Base-by-base conservation (phyloP, 306 rosid species). In the Albizia julibrissin region DNA sequence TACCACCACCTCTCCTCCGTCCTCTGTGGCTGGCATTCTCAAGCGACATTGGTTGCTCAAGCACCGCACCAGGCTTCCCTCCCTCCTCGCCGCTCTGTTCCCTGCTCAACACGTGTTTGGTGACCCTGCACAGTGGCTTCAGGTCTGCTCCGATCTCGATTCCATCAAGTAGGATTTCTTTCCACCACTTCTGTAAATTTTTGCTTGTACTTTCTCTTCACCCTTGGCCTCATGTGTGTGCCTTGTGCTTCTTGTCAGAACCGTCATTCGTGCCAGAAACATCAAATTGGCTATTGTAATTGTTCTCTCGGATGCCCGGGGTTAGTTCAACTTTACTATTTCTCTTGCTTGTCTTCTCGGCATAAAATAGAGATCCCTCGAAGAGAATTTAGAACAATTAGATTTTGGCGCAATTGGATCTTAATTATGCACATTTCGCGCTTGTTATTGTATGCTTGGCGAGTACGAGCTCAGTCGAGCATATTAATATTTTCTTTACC, bases 71-170 rank as follows among this genome's bases (percentile, higher is more conserved):
- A 93, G 85, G 80, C 52, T 88, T 34, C 98, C 98, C 49, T 58
- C 99, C 62, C 92, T 92, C 31, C 76, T 93, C 34, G 94, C 93
- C 64, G 90, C 89, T 0, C 87, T 95, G 21, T 88, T 93, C 82
- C 85, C 91, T 19, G 84, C 92, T 0, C 84, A 86, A 24, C 92
- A 89, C 56, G 87, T 95, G 59, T 85, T 90, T 12, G 96, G 92
- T 6, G 99, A 95, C 79, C 97, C 99, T 19, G 88, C 92, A 21
- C 97, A 86, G 79, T 93, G 97, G 98, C 97, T 89, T 58, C 93
- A 88, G 58, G 89, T 95, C 88, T 95, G 97, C 91, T 92, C 98
- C 83, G 94, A 93, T 83, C 87, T 95, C 75, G 99, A 95, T 84
- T 83, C 82, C 77, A 87, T 95, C 88, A 93, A 89, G 94, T 88